Conservation (phyloP, 2,329 filamentous ascomycete species). For the Calonectria pseudoreteaudii region DNA sequence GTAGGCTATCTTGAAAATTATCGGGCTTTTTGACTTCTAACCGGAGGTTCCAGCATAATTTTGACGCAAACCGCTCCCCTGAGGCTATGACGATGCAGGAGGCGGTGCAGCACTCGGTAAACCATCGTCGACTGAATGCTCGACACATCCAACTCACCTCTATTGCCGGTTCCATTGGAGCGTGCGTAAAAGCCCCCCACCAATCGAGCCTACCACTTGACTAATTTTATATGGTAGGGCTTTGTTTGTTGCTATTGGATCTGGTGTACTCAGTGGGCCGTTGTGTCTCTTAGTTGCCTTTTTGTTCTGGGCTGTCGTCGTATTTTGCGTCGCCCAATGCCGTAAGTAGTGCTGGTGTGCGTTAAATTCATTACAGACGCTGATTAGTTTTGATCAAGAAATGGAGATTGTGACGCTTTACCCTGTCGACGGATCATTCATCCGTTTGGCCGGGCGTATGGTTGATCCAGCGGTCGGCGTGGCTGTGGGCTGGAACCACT, state of each 20-base stretch:
- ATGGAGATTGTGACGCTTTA: not conserved
- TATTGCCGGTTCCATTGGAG: not conserved
- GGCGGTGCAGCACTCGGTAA: not conserved
- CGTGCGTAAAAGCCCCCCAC: not conserved
- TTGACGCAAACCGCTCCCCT: not conserved
- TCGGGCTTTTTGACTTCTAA: not conserved
- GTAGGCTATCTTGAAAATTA: not conserved
- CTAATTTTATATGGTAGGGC: not conserved
- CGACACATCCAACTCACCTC: not conserved
- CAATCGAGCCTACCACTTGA: not conserved
- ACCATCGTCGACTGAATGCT: not conserved
- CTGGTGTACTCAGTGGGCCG: not conserved
- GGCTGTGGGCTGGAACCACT: not conserved
- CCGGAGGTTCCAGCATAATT: not conserved
- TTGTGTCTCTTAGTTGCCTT: not conserved
- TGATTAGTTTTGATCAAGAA: not conserved
- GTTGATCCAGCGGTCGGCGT: not conserved
- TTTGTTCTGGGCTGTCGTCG: not conserved
- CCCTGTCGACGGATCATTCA: not conserved
- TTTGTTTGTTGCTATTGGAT: not conserved
- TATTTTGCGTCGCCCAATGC: not conserved
- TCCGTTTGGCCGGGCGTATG: not conserved
- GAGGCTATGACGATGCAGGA: not conserved
- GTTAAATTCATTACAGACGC: too few species aligned
- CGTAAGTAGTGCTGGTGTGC: not conserved